Percentiles rank a stretch among this genome's conserved stretches.
Evolutionary conservation across 2,329 filamentous ascomycete species (phyloP).

Genomic region (Colletotrichum lindemuthianum): DNA sequence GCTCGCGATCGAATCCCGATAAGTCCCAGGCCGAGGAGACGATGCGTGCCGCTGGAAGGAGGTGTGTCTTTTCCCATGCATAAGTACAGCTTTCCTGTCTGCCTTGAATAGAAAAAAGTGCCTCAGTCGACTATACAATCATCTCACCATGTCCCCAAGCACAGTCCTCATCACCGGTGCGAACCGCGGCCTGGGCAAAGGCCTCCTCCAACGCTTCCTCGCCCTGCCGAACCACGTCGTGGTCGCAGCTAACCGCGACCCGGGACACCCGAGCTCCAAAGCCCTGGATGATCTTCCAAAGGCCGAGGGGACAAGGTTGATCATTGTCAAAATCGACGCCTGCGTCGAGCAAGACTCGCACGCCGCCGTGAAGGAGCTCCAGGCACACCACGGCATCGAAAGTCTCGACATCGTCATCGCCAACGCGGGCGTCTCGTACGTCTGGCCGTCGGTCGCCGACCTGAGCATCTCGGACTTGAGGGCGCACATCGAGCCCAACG

Average conservation of each 20-base stretch:
- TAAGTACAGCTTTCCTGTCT: background rate
- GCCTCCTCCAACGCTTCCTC: conserved; percentile 48
- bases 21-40: too few species aligned
- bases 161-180: conserved; percentile 48
- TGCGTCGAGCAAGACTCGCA: conserved; percentile 45
- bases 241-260: conserved; percentile 51
- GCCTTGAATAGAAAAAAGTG: background rate
- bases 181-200: conserved; percentile 50
- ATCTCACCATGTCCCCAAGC: conserved; percentile 4
- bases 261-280: conserved; percentile 39
- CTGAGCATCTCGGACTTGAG: conserved; percentile 48
- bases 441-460: conserved; percentile 44
- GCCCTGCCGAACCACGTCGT: conserved; percentile 66
- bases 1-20: too few species aligned
- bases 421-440: conserved; percentile 57
- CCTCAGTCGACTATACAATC: too few species aligned
- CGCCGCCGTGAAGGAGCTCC: conserved; percentile 45
- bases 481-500: conserved; percentile 54
- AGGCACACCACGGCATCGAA: conserved; percentile 46
- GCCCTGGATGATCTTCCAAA: conserved; percentile 49
- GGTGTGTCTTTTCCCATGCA: too few species aligned
- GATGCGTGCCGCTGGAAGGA: too few species aligned
- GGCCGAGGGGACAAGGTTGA: conserved; percentile 47
- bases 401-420: conserved; percentile 62
- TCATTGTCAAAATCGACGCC: conserved; percentile 56